Percentiles rank a stretch among this genome's conserved stretches.
phyloP scores from a whole-genome alignment of 495 filamentous ascomycete species.

The Penicillium goetzii region DNA sequence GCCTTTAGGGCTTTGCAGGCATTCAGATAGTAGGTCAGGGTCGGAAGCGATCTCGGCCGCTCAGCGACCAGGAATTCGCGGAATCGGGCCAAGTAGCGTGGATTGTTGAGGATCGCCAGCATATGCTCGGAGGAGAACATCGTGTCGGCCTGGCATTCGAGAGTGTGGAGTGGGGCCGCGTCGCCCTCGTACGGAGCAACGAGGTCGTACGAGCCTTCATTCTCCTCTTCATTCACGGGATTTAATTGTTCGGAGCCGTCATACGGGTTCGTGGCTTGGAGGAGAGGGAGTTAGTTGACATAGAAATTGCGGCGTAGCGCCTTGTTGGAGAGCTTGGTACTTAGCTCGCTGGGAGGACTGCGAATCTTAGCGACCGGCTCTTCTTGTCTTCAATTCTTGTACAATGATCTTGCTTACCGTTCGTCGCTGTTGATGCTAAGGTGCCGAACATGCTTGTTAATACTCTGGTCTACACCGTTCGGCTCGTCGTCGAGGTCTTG shows the following conservation, averaged over 20 bases:
- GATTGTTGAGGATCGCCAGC: constrained; percentile 61
- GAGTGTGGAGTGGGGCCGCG: constrained; percentile 31
- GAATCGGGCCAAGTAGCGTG: constrained; percentile 63
- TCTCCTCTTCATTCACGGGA: constrained; percentile 30
- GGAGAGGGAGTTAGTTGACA: constrained; percentile 35
- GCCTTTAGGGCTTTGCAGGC: constrained; percentile 67
- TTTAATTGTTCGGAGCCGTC: constrained; percentile 37
- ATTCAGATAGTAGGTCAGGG: constrained; percentile 67
- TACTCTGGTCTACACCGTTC: not conserved
- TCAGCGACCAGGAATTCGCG: constrained; percentile 71
- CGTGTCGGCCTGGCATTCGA: constrained; percentile 63
- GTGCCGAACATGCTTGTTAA: not conserved
- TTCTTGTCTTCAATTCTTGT: not conserved
- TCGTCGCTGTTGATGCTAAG: not conserved
- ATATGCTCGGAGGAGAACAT: constrained; percentile 70
- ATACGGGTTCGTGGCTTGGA: constrained; percentile 38
- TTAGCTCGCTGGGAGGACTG: constrained; percentile 13
- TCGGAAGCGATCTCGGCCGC: constrained; percentile 68
- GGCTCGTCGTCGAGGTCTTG: not conserved
- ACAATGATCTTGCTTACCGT: not conserved
- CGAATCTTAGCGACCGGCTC: constrained; percentile 6
- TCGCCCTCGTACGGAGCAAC: constrained; percentile 35
- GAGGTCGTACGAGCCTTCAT: constrained; percentile 36
- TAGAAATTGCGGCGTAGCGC: constrained; percentile 32
- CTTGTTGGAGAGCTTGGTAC: constrained; percentile 28